phyloP scores from a whole-genome alignment of 306 rosid genomes.

The Glycyrrhiza uralensis region DNA sequence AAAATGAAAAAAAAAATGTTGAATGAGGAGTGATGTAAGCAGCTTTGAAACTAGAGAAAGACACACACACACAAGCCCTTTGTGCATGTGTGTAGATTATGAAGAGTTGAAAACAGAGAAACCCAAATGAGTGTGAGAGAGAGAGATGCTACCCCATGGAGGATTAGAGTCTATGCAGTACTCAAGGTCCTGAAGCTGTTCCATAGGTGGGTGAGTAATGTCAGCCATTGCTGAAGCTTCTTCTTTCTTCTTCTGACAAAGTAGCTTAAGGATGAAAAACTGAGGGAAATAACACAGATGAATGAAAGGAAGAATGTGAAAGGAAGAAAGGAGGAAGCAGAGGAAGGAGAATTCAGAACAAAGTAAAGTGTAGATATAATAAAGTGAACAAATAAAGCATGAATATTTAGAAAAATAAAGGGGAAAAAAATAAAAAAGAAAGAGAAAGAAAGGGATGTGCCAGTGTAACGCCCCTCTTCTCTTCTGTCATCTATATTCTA shows the following conservation, averaged over 20 bases:
- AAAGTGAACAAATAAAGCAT: slow-evolving; percentile 50
- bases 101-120: neutral
- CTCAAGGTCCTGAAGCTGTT: slow-evolving; percentile 98
- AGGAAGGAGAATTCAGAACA: slow-evolving; percentile 34
- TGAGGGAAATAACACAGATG: too few species aligned
- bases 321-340: neutral
- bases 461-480: neutral
- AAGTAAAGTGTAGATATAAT: slow-evolving; percentile 44
- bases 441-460: neutral
- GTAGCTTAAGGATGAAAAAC: slow-evolving; percentile 31
- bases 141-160: slow-evolving; percentile 70
- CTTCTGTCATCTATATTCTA: slow-evolving; percentile 22
- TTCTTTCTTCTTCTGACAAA: slow-evolving; percentile 14
- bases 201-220: slow-evolving; percentile 94
- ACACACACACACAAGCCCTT: slow-evolving; percentile 20
- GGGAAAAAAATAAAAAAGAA: neutral
- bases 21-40: slow-evolving; percentile 6
- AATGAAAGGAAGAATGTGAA: neutral
- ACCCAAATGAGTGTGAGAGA: slow-evolving; percentile 1
- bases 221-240: slow-evolving; percentile 77
- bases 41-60: neutral
- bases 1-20: neutral
- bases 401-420: neutral
- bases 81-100: neutral
- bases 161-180: slow-evolving; percentile 98